These are phyloP conservation scores for Vaccinium corymbosum DNA, from an alignment of 148 eudicot genomes.

Conservation along the genomic window DNA sequence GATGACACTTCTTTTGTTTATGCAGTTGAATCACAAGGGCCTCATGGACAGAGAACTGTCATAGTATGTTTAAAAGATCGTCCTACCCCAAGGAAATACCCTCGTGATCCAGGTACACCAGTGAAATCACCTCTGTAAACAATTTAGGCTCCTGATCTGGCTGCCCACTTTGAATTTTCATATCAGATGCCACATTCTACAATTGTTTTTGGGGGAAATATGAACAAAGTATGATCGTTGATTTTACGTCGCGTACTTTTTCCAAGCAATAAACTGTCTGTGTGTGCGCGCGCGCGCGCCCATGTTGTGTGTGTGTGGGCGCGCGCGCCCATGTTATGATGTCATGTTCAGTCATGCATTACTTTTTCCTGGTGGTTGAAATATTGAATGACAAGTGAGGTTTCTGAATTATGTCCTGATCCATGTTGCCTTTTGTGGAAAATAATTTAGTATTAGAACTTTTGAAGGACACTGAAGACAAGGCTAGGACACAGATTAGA, in stretches of 20 bases:
- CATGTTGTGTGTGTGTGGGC: too few relatives aligned
- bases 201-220: background rate
- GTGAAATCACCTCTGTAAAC: constrained; percentile 68
- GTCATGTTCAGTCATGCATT: background rate
- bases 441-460: background rate
- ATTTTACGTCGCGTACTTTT: background rate
- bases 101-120: constrained; percentile 88
- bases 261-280: too few relatives aligned
- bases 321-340: background rate
- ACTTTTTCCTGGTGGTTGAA: background rate
- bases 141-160: constrained; percentile 19
- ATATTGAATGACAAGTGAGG: background rate
- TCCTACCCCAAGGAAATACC: constrained; percentile 77
- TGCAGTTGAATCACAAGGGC: constrained; percentile 82
- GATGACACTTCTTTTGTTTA: constrained; percentile 11
- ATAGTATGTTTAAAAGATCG: constrained; percentile 62
- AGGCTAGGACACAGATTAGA: background rate
- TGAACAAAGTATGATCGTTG: constrained; percentile 9
- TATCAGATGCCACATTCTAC: background rate
- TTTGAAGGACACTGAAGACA: background rate
- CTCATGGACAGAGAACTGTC: constrained; percentile 84
- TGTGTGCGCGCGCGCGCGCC: too few relatives aligned
- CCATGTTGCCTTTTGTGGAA: background rate
- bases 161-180: constrained; percentile 7
- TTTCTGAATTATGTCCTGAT: background rate